Evolutionary conservation across 2,329 filamentous ascomycete species (phyloP).

Genomic region (Coniochaeta sp.): DNA sequence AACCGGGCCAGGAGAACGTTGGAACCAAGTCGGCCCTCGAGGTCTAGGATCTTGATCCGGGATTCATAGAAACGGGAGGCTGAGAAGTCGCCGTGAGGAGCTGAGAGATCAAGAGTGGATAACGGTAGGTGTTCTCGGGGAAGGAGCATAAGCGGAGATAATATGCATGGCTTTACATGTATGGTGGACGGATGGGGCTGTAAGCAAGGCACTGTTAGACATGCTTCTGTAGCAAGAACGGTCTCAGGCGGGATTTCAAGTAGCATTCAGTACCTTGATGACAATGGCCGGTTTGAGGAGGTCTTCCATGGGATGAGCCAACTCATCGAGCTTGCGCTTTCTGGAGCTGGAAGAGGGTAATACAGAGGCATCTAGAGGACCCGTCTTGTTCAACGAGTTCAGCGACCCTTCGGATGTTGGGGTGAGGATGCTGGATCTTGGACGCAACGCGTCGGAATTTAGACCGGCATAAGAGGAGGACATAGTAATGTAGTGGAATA

Average conservation of each 20-base stretch:
- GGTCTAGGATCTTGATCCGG: constrained; percentile 55
- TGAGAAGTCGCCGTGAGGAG: constrained; percentile 42
- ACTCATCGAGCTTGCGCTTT: constrained; percentile 27
- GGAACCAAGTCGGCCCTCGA: constrained; percentile 51
- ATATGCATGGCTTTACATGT: constrained; percentile 43
- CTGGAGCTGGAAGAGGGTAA: constrained; percentile 18
- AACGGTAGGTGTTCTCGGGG: constrained; percentile 53
- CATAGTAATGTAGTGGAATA: constrained; percentile 18
- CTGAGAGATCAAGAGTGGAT: constrained; percentile 52
- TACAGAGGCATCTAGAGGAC: constrained; percentile 18
- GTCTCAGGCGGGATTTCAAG: neutral
- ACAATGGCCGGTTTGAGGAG: constrained; percentile 45
- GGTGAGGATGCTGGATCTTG: constrained; percentile 31
- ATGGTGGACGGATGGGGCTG: constrained; percentile 51
- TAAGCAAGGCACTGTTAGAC: neutral
- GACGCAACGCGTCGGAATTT: constrained; percentile 43
- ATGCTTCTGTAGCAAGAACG: neutral
- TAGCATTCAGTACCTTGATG: constrained; percentile 35
- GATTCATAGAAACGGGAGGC: constrained; percentile 53
- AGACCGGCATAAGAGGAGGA: constrained; percentile 22
- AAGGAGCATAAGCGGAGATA: constrained; percentile 56
- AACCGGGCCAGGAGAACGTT: constrained; percentile 56
- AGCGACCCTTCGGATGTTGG: constrained; percentile 31
- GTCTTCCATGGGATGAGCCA: constrained; percentile 37
- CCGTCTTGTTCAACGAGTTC: constrained; percentile 16